Evolutionary conservation across 202 grass and related monocot species (phyloP), one percentile per base, ranked within the genome.

Genomic region (Alloteropsis angusta): DNA sequence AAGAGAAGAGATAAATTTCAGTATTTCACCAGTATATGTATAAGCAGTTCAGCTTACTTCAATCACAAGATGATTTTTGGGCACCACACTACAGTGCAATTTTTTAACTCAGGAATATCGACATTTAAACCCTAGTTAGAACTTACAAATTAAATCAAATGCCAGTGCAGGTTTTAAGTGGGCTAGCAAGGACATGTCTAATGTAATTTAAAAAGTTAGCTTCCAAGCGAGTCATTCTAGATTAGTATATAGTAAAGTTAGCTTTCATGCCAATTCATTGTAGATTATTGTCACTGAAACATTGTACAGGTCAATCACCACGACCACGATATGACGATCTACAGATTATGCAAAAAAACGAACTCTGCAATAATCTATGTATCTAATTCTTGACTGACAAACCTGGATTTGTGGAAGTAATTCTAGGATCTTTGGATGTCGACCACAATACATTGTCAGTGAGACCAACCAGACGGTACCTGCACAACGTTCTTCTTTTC

Each of bases 401-500:
- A 97, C 94, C 94, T 97, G 94, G 71, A 97, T 92, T 77, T 92
- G 87, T 7, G 91, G 94, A 86, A 97, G 94, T 21, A 97, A 80
- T 79, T 93, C 90, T 52, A 93, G 87, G 66, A 97, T 90, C 80
- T 89, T 97, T 79, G 81, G 81, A 84, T 97, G 94, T 84, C 72
- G 80, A n/a, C 94, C 94, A n/a, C 89, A 97, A 83, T 97, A 97
- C 91, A 94, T 94, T 74, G 82, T 91, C 49, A 97, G 89, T 39
- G 94, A 97, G 43, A 97, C 89, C 86, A 97, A 89, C 89, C 94
- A 97, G 50, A 97, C 91, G 80, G 94, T 90, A 72, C 94, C 94
- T 21, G 89, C 85, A 83, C 94, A 97, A 4, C 94, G 82, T 72
- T 97, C 94, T 71, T 97, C 94, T 88, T 97, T 97, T 85, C 94